phyloP scores from a whole-genome alignment of 441 rosid genomes.

The Bocquillonia castaneifolia region DNA sequence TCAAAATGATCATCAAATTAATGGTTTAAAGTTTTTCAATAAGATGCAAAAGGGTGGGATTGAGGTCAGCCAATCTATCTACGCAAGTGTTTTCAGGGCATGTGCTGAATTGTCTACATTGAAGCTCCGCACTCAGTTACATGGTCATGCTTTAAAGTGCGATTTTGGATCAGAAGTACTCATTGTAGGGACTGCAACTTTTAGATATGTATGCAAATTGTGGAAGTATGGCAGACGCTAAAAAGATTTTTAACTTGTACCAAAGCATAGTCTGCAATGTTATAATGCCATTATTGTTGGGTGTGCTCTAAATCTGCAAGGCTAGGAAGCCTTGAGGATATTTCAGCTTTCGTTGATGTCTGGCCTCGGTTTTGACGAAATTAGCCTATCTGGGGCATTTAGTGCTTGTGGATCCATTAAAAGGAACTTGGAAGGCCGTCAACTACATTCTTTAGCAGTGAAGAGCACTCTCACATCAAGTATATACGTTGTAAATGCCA shows the following conservation, averaged over 20 bases:
- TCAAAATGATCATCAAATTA: conserved; percentile 46
- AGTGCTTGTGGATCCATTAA: conserved; percentile 68
- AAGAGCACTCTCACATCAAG: conserved; percentile 45
- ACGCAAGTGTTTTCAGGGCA: conserved; percentile 75
- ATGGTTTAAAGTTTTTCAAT: conserved; percentile 59
- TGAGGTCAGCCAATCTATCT: conserved; percentile 73
- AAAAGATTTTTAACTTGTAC: conserved; percentile 53
- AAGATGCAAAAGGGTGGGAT: conserved; percentile 51
- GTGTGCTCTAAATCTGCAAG: conserved; percentile 49
- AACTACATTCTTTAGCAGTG: conserved; percentile 58
- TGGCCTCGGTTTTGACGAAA: conserved; percentile 65
- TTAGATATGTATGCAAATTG: conserved; percentile 94
- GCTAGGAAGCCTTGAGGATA: conserved; percentile 53
- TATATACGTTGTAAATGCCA: conserved; percentile 72
- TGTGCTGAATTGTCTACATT: conserved; percentile 56
- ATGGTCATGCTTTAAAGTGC: conserved; percentile 71
- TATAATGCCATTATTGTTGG: conserved; percentile 82
- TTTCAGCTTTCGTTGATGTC: conserved; percentile 50
- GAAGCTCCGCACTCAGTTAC: conserved; percentile 63
- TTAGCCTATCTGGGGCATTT: conserved; percentile 76
- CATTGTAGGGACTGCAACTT: conserved; percentile 79
- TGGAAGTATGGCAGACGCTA: conserved; percentile 56
- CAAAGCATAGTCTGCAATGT: conserved; percentile 58
- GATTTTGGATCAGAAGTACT: conserved; percentile 53
- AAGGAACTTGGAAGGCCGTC: conserved; percentile 62